A percentile compares a stretch with the other conserved stretches of the same genome.
phyloP scores from a whole-genome alignment of 306 rosid species.

The Cicer pinnatifidum region DNA sequence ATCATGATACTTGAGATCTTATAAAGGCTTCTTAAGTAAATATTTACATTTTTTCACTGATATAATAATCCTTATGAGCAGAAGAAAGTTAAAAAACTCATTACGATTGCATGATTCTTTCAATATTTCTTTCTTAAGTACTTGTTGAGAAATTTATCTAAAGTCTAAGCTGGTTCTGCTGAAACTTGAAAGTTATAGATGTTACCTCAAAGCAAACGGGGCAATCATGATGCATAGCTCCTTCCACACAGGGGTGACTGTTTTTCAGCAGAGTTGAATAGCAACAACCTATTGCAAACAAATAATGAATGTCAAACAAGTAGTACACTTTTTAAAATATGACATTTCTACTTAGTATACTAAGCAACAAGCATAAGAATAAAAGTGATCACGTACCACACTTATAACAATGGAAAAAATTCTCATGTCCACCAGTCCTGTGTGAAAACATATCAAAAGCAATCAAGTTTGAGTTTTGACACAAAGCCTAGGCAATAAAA shows the following conservation, averaged over 20 bases:
- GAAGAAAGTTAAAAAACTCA: background rate
- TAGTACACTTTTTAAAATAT: background rate
- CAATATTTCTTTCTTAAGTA: background rate
- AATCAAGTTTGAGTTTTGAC: conserved; percentile 32
- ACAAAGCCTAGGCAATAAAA: background rate
- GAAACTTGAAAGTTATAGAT: conserved; percentile 23
- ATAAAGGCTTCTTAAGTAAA: background rate
- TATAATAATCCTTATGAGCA: background rate
- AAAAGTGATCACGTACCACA: conserved; percentile 62
- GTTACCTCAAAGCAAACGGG: conserved; percentile 88
- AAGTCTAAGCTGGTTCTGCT: conserved; percentile 1
- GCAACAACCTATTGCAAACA: conserved; percentile 70
- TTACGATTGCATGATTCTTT: background rate
- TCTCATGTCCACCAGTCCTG: conserved; percentile 77
- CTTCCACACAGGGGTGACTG: conserved; percentile 86
- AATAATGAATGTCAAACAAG: conserved; percentile 20
- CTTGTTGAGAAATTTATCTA: background rate
- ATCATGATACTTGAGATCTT: background rate
- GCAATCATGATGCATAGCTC: conserved; percentile 96
- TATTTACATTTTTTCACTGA: background rate
- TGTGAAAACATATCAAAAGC: conserved; percentile 24
- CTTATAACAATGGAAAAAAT: conserved; percentile 77
- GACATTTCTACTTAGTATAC: background rate
- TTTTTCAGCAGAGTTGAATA: conserved; percentile 59
- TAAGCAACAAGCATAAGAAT: conserved; percentile 7